Evolutionary conservation across 495 filamentous ascomycete genomes (phyloP), one percentile per base, ranked within the genome.

Genomic region (Rostrohypoxylon terebratum): DNA sequence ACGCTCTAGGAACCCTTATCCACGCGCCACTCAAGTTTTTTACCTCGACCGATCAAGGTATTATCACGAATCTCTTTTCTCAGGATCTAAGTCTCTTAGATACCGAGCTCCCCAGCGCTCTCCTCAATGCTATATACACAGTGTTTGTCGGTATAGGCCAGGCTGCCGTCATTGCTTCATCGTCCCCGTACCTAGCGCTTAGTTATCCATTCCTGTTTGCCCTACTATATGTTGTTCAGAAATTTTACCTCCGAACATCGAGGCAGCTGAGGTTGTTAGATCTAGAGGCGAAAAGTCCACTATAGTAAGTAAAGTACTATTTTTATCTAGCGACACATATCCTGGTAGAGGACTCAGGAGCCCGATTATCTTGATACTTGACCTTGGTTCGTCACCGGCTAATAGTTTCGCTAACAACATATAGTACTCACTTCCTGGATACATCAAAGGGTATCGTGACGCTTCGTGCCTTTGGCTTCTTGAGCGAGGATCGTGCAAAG

Each of bases 201-300:
- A 65, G 59, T 11, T 71, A 75, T 28, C 73, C 71, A 9, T 63
- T 70, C 51, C 13, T 79, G 8, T 34, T 68, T 14, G 23, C 77
- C 33, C 72, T 82, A 1, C 57, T 88, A 8, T 90, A 85, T 68
- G 54, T 83, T 16, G 81, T 90, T 10, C 87, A 90, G 71, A 86
- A 86, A 59, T 81, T 84, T 50, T 90, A 90, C 66, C 81, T 90
- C 25, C 84, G 86, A n/a, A 90, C 88, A 2, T 89, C 87, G 1
- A 82, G 87, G 5, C 88, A 89, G 68, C 72, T 90, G 13, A 82
- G 88, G 38, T 80, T 87, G 50, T 76, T 90, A 25, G 87, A 90
- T 21, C 79, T 90, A 4, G 88, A 90, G 75, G 82, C 85, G 21
- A 89, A 89, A 73, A 82, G 68, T n/a, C 75, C 70, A 11, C 51